These are phyloP conservation scores for Aspergillus flavus DNA, from an alignment of 2,329 filamentous ascomycete species.

Conservation along the genomic window DNA sequence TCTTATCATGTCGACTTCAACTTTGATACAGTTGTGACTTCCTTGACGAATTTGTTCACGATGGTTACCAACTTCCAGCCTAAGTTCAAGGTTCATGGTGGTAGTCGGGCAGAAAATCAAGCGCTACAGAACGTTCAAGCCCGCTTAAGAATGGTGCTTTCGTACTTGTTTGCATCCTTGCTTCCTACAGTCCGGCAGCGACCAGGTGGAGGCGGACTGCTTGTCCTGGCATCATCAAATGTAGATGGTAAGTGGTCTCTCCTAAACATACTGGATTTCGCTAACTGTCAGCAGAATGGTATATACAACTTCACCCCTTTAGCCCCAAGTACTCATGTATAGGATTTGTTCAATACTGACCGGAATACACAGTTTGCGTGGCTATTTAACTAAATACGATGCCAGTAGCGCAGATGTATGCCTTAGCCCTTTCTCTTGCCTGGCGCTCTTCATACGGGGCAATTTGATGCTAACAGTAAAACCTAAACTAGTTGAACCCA, in stretches of 20 bases:
- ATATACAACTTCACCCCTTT: conserved; percentile 6
- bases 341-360: conserved; percentile 10
- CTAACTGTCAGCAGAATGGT: conserved; percentile 32
- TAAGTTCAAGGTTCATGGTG: conserved; percentile 66
- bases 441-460: not conserved
- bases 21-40: conserved; percentile 68
- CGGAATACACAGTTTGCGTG: conserved; percentile 44
- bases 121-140: conserved; percentile 71
- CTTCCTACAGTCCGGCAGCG: conserved; percentile 61
- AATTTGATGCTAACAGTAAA: conserved; percentile 6
- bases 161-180: conserved; percentile 66
- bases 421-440: not conserved
- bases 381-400: conserved; percentile 74
- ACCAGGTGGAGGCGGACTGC: conserved; percentile 59
- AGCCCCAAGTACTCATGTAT: not conserved
- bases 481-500: conserved; percentile 33
- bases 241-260: conserved; percentile 50
- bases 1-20: conserved; percentile 73
- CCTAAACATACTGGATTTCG: not conserved
- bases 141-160: conserved; percentile 65
- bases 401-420: conserved; percentile 58
- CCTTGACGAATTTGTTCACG: conserved; percentile 62
- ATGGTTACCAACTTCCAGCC: conserved; percentile 63
- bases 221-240: conserved; percentile 70
- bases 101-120: conserved; percentile 62